Evolutionary conservation across 2,329 filamentous ascomycete species (phyloP).

Genomic region (Colletotrichum cordylinicola): DNA sequence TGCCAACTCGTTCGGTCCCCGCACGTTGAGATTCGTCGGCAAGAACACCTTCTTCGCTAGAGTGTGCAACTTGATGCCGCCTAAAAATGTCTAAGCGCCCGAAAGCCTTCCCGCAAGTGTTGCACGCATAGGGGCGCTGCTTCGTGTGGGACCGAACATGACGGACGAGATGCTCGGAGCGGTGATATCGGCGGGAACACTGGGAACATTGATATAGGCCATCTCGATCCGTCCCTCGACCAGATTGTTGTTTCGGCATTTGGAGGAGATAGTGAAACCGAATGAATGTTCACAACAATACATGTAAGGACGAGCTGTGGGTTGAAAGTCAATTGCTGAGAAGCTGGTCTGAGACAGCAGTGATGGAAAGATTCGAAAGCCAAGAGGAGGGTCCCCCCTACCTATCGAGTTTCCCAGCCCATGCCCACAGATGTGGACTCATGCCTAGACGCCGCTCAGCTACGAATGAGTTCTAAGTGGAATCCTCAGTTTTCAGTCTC

Average conservation of each 20-base stretch:
- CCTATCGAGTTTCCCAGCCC: not conserved
- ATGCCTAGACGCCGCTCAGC: not conserved
- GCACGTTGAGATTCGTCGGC: not conserved
- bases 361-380: not conserved
- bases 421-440: not conserved
- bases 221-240: not conserved
- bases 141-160: constrained; percentile 1
- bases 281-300: not conserved
- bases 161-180: not conserved
- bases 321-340: not conserved
- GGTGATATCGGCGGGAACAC: not conserved
- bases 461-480: not conserved
- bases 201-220: not conserved
- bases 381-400: not conserved
- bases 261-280: not conserved
- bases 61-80: not conserved
- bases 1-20: not conserved
- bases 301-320: not conserved
- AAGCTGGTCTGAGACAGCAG: not conserved
- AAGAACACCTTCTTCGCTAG: not conserved
- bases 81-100: not conserved
- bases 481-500: not conserved
- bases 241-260: not conserved
- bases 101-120: not conserved
- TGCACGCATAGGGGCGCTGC: not conserved